Percentiles rank a stretch among this genome's conserved stretches.
Evolutionary conservation across 495 filamentous ascomycete species (phyloP).

Genomic region (Penicillium nucicola): DNA sequence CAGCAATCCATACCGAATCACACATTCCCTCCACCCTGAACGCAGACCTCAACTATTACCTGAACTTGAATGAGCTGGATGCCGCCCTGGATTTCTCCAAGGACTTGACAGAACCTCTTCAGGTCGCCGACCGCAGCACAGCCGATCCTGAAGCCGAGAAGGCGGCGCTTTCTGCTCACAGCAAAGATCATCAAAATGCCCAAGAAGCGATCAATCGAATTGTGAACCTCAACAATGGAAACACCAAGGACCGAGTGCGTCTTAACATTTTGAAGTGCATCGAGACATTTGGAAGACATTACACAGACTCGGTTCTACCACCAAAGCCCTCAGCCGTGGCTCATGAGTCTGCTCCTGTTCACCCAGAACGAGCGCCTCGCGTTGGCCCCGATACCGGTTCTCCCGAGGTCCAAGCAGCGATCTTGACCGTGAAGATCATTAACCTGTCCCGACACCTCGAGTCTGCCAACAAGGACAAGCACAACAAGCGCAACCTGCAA

Average conservation of each 20-base stretch:
- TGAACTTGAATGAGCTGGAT: conserved; percentile 62
- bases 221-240: conserved; percentile 68
- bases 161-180: conserved; percentile 25
- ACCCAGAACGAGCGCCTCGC: conserved; percentile 56
- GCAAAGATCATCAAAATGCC: conserved; percentile 31
- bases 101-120: conserved; percentile 56
- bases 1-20: conserved; percentile 40
- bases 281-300: conserved; percentile 83
- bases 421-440: conserved; percentile 90
- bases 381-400: conserved; percentile 89
- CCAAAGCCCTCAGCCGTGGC: conserved; percentile 45
- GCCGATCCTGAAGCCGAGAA: conserved; percentile 45
- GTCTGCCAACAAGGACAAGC: conserved; percentile 66
- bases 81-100: conserved; percentile 61
- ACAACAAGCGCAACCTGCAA: conserved; percentile 87
- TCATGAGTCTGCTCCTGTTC: conserved; percentile 22
- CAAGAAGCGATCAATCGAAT: conserved; percentile 73
- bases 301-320: conserved; percentile 69
- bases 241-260: conserved; percentile 68
- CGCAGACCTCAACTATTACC: conserved; percentile 66
- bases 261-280: conserved; percentile 81
- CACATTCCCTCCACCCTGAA: conserved; percentile 21
- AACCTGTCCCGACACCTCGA: conserved; percentile 64
- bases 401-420: conserved; percentile 94
- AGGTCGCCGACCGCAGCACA: conserved; percentile 26